Evolutionary conservation across 208 protist genomes (phyloP).

Genomic region (Herpetomonas samuelpessoai): DNA sequence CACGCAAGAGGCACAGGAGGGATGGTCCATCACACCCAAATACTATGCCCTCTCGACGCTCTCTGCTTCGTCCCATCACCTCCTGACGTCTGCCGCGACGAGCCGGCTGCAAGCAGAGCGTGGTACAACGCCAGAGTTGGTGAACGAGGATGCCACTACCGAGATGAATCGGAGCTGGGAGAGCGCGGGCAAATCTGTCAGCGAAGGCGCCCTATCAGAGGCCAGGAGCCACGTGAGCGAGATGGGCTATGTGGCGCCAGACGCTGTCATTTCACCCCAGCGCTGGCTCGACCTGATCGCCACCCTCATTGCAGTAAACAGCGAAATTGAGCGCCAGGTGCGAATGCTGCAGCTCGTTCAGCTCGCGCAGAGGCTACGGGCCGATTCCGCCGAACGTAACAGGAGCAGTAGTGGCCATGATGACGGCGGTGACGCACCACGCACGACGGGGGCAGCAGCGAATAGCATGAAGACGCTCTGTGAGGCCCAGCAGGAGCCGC

Average conservation of each 20-base stretch:
- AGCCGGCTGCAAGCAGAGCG: too few species aligned
- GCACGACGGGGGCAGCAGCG: not conserved
- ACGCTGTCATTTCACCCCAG: not conserved
- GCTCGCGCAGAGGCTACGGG: too few species aligned
- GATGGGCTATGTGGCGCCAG: not conserved
- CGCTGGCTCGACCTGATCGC: conserved; percentile 1
- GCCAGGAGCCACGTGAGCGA: not conserved
- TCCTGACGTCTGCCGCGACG: too few species aligned
- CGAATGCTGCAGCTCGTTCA: not conserved
- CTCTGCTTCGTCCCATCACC: too few species aligned
- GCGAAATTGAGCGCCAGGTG: not conserved
- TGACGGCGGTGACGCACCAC: not conserved
- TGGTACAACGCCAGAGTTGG: too few species aligned
- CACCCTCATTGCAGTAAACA: not conserved
- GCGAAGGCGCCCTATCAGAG: not conserved
- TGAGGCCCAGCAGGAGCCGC: not conserved
- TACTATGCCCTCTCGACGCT: too few species aligned
- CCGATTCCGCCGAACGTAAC: not conserved
- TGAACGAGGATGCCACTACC: too few species aligned
- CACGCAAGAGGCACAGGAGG: too few species aligned
- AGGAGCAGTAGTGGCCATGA: not conserved
- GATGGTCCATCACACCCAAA: too few species aligned
- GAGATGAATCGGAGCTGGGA: too few species aligned
- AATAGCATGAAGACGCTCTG: too few species aligned
- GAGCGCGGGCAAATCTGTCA: too few species aligned